A percentile compares a stretch with the other conserved stretches of the same genome.
Evolutionary conservation across 495 filamentous ascomycete species (phyloP).

Genomic region (Copromyces sp.): DNA sequence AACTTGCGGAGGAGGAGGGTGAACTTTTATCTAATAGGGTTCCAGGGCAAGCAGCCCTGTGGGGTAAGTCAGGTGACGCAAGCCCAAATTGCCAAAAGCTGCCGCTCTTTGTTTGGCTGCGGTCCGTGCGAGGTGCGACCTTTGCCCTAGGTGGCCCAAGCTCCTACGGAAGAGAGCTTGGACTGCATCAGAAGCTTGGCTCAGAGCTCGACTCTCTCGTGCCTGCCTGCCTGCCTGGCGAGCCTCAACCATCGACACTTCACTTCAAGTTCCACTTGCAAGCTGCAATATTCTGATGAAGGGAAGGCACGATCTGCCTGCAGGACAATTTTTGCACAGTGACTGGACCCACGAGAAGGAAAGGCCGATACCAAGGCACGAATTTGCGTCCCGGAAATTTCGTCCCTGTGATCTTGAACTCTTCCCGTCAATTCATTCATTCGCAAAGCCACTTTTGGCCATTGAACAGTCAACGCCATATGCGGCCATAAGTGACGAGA

Average conservation of each 20-base stretch:
- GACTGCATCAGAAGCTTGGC: constrained; percentile 1
- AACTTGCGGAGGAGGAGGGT: constrained; percentile 20
- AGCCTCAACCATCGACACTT: not conserved
- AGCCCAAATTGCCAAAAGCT: not conserved
- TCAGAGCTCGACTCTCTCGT: not conserved
- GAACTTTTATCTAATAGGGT: constrained; percentile 21
- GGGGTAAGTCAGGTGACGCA: constrained; percentile 23
- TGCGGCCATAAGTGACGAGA: not conserved
- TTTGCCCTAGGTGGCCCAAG: constrained; percentile 8
- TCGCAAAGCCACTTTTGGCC: not conserved
- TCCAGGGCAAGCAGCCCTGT: constrained; percentile 25
- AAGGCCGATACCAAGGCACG: not conserved
- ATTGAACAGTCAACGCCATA: not conserved
- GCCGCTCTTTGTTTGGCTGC: not conserved
- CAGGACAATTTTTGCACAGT: not conserved
- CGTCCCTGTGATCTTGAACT: not conserved
- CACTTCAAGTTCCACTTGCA: not conserved
- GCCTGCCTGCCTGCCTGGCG: not conserved
- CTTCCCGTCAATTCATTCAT: not conserved
- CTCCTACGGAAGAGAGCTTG: not conserved
- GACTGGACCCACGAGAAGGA: not conserved
- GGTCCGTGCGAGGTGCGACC: not conserved
- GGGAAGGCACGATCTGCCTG: not conserved
- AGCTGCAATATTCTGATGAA: not conserved
- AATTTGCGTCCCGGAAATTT: not conserved